Evolutionary conservation across 179 eudicot species (phyloP), one percentile per base, ranked within the genome.

Genomic region (Heliamphora pulchella): DNA sequence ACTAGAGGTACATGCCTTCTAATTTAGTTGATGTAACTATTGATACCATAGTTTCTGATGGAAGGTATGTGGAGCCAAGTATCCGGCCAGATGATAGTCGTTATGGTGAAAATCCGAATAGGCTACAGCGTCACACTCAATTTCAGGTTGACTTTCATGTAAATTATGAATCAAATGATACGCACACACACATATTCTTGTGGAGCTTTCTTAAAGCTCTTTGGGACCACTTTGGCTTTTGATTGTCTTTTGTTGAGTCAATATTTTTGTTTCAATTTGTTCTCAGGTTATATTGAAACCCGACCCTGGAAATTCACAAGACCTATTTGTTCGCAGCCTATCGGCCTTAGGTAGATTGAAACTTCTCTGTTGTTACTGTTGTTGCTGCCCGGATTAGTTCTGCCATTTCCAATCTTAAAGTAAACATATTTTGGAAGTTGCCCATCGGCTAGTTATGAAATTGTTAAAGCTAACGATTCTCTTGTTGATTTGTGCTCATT

Each of bases 221-320:
- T 76, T 81, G 13, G 66, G 65, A 6, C 17, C n/a, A 55, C n/a
- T 66, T 83, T 50, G 77, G 69, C 71, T 76, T 78, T 80, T 55
- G 54, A 51, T 66, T 41, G 75, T n/a, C 54, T 63, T 51, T 57
- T 39, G 31, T 74, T 6, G n/a, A 43, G 50, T 63, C 74, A 55
- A 57, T 8, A 75, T 53, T 14, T 70, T 80, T 79, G 47, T 78
- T 81, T 86, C 75, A 53, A 70, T 67, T 64, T 80, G 55, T 69
- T 78, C 76, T 81, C 86, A 96, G 99, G 99, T 96, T 81, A 94
- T 96, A 85, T 82, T 96, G 88, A 96, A 96, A 88, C 99, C 99
- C 43, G 99, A 96, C 87, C 99, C 98, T 86, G 98, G 99, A 82
- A 96, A 96, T 83, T 96, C 99, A 68, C 99, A 96, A 86, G 99